Conservation (phyloP, 768 basidiomycete genomes). For the Lactarius indigo region DNA sequence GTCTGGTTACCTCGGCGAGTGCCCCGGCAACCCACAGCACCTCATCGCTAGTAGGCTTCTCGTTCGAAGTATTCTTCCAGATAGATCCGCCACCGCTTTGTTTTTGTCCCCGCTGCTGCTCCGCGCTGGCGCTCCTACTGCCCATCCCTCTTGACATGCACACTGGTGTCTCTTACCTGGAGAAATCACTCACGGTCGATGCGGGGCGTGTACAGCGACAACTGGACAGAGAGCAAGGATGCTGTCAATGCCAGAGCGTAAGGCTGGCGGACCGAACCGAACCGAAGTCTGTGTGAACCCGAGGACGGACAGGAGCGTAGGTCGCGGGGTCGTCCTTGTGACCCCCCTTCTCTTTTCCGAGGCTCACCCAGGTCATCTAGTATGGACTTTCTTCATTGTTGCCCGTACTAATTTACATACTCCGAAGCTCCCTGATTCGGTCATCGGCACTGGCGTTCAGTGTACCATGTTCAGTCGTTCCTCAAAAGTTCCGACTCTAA, state of each 20-base stretch:
- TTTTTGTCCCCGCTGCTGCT: slow-evolving; percentile 42
- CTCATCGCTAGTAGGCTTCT: slow-evolving; percentile 30
- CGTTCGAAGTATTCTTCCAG: slow-evolving; percentile 38
- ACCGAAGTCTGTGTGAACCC: too few species aligned
- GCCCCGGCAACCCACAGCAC: slow-evolving; percentile 37
- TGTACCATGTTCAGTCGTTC: background rate
- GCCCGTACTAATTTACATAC: background rate
- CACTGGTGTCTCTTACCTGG: slow-evolving; percentile 43
- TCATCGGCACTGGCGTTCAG: background rate
- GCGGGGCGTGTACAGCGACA: slow-evolving; percentile 35
- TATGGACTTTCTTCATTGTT: background rate
- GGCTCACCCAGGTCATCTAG: background rate
- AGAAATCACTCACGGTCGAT: slow-evolving; percentile 35
- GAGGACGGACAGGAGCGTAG: too few species aligned
- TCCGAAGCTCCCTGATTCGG: background rate
- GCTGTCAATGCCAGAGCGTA: too few species aligned
- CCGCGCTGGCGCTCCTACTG: background rate
- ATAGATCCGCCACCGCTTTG: slow-evolving; percentile 41
- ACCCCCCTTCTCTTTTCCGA: background rate
- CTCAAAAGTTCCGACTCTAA: background rate
- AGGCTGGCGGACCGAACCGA: too few species aligned
- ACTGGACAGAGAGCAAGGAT: too few species aligned
- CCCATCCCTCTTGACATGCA: slow-evolving; percentile 37
- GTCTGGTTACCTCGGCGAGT: slow-evolving; percentile 43
- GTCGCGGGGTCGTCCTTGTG: background rate